Base-by-base conservation (phyloP, 1,139 yeast genomes). In the Yamadazyma dendronema region DNA sequence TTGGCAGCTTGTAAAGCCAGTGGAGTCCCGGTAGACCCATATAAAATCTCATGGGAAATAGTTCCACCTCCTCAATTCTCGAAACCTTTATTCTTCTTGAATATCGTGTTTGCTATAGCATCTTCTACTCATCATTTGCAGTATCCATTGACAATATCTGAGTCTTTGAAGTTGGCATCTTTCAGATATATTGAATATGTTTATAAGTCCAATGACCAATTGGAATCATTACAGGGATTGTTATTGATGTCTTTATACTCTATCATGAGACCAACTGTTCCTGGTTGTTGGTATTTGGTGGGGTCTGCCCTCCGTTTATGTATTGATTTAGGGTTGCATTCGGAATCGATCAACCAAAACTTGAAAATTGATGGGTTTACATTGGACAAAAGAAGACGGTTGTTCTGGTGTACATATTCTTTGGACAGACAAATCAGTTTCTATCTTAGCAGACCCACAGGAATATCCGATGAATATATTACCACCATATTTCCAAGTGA, bases 201-300 rank as follows among this genome's bases (percentile, higher is more conserved):
- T 1, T 79, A 79, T 51, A 58, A 71, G 3, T 72, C 85, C 1
- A 46, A 63, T 0, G 86, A 87, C 52, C 73, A 82, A 28, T 61
- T 87, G 32, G 94, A 84, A 50, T 72, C 85, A 1, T 60, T 89
- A 3, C 90, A 85, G 53, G 92, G 90, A 0, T 66, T 86, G 13
- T 56, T 89, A 22, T 62, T 87, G 16, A 62, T 84, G 30, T 79
- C 94, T 0, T 56, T 81, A 4, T 89, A 84, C 53, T 80, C 95
- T 2, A 72, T 78, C 17, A 71, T 83, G 89, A 66, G 88, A 44
- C 89, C 90, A 0, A 77, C 84, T 1, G 77, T 79, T 4, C 96
- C 96, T 0, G 94, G 96, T 2, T 87, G 87, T n/a, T 89, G 97
- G 97, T 87, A 87, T 53, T 79, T 86, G 1, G 65, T 87, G 43